Conservation (phyloP, 2,329 filamentous ascomycete genomes). For the Trichoderma koningiopsis region DNA sequence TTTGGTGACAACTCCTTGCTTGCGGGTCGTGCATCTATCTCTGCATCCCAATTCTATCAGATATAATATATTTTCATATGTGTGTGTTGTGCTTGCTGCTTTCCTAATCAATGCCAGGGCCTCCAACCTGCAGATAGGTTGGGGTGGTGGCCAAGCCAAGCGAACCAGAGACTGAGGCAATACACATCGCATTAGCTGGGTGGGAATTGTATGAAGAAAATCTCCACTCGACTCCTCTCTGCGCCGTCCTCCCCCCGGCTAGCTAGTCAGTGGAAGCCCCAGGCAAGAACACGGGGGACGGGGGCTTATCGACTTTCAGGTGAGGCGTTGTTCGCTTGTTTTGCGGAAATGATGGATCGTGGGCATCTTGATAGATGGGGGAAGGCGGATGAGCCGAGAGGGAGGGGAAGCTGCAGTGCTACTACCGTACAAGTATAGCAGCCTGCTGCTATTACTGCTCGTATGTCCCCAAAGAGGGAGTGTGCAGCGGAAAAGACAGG, state of each 20-base stretch:
- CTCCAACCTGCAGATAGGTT: background rate
- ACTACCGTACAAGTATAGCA: background rate
- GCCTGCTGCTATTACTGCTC: background rate
- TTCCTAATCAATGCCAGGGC: background rate
- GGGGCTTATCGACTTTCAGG: constrained; percentile 24
- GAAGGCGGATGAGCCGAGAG: background rate
- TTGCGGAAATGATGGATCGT: constrained; percentile 21
- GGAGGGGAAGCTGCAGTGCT: background rate
- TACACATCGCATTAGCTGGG: constrained; percentile 7
- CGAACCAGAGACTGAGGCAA: background rate
- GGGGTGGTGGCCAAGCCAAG: background rate
- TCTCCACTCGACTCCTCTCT: background rate
- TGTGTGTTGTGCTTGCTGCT: background rate
- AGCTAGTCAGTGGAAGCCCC: background rate
- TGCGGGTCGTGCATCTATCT: background rate
- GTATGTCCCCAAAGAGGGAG: constrained; percentile 1
- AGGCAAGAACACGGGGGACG: constrained; percentile 5
- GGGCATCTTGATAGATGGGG: constrained; percentile 17
- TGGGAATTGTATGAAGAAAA: background rate
- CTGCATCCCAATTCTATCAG: constrained; percentile 4
- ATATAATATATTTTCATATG: background rate
- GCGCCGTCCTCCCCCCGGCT: background rate
- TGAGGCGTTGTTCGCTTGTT: constrained; percentile 22
- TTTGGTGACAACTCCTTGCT: constrained; percentile 5
- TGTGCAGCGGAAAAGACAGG: background rate